Evolutionary conservation across 306 rosid species (phyloP).

Genomic region (Cucurbita maxima): DNA sequence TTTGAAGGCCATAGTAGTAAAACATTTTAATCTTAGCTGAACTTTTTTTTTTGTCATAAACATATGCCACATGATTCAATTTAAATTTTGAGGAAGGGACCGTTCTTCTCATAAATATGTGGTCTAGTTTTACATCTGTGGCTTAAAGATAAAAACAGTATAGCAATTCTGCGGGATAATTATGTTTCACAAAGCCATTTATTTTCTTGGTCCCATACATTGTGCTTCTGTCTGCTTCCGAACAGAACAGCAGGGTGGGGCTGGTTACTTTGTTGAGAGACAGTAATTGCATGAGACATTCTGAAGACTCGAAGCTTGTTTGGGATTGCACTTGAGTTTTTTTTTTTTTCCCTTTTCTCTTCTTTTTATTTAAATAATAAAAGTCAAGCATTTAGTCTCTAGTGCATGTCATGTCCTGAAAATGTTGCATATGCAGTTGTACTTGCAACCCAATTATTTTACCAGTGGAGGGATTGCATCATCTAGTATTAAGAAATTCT

Average conservation of each 20-base stretch:
- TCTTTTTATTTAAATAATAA: background rate
- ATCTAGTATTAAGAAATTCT: background rate
- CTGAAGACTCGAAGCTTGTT: background rate
- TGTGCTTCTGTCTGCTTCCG: background rate
- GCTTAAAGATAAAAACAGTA: background rate
- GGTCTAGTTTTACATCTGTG: background rate
- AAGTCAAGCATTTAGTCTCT: background rate
- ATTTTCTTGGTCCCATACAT: background rate
- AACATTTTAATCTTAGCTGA: background rate
- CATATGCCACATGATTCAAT: background rate
- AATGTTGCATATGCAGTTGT: background rate
- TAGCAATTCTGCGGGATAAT: background rate
- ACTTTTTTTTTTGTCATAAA: background rate
- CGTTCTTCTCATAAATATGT: background rate
- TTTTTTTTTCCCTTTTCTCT: background rate
- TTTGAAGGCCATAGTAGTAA: constrained; percentile 4
- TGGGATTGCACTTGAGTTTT: background rate
- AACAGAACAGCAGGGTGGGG: constrained; percentile 7
- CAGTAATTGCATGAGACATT: background rate
- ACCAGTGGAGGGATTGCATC: background rate
- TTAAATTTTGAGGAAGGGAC: background rate
- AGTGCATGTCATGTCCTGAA: background rate
- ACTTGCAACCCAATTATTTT: background rate
- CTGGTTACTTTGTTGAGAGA: background rate
- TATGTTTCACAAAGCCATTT: constrained; percentile 3